Conservation (phyloP, 2,329 filamentous ascomycete genomes). For the Botryotinia calthae region DNA sequence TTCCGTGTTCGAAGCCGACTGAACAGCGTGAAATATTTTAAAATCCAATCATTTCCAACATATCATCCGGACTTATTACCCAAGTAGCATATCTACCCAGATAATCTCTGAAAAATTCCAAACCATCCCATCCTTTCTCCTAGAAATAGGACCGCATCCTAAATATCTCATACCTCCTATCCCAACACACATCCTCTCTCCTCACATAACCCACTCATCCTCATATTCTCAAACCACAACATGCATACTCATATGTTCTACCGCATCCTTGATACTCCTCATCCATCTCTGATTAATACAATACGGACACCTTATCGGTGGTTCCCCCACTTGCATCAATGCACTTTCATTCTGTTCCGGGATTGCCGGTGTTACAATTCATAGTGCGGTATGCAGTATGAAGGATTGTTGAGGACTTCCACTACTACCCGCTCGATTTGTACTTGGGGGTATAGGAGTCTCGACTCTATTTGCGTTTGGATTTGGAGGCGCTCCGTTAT, state of each 20-base stretch:
- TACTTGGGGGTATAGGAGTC: neutral
- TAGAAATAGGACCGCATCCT: neutral
- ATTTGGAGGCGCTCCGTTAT: neutral
- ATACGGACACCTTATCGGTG: conserved; percentile 37
- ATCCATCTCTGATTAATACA: conserved; percentile 39
- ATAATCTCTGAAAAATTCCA: neutral
- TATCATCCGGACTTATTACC: neutral
- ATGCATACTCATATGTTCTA: conserved; percentile 40
- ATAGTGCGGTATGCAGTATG: conserved; percentile 33
- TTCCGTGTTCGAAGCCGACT: neutral
- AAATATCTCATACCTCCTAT: neutral
- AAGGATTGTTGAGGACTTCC: conserved; percentile 27
- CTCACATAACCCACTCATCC: neutral
- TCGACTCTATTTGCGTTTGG: conserved; percentile 15
- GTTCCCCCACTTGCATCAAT: conserved; percentile 32
- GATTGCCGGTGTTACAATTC: conserved; percentile 34
- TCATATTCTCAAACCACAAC: conserved; percentile 32
- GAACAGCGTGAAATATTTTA: neutral
- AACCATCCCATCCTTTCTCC: neutral
- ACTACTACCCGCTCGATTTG: neutral
- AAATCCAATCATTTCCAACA: neutral
- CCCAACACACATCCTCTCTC: neutral
- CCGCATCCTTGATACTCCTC: conserved; percentile 38
- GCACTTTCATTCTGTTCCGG: conserved; percentile 27
- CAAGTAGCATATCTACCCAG: neutral